A percentile compares a stretch with the other conserved stretches of the same genome.
These are phyloP conservation scores for Malus sieversii DNA, from an alignment of 306 rosid genomes.

Conservation along the genomic window DNA sequence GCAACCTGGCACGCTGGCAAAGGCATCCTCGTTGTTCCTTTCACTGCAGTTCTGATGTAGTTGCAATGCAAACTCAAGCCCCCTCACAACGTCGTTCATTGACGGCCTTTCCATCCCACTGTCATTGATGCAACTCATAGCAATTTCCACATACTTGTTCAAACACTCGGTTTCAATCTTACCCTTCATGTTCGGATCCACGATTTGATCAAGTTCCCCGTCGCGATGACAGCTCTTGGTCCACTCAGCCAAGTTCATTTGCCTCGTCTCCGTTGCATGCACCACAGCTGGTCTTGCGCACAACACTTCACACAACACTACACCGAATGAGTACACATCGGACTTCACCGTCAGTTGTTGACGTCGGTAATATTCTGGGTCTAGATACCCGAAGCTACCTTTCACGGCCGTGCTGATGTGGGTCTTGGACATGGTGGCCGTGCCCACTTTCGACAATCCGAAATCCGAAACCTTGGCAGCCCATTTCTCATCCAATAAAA, in stretches of 20 bases:
- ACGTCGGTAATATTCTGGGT: conserved; percentile 32
- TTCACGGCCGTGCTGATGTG: conserved; percentile 33
- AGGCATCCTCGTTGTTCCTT: neutral
- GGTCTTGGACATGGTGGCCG: neutral
- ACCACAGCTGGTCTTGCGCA: conserved; percentile 38
- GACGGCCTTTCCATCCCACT: conserved; percentile 16
- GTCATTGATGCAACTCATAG: conserved; percentile 5
- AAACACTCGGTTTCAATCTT: conserved; percentile 4
- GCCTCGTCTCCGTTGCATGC: neutral
- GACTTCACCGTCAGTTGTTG: conserved; percentile 29
- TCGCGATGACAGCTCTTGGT: conserved; percentile 7
- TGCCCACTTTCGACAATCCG: conserved; percentile 30
- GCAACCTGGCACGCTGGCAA: neutral
- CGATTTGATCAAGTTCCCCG: neutral
- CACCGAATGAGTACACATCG: conserved; percentile 42
- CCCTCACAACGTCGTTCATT: conserved; percentile 16
- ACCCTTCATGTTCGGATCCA: conserved; percentile 10
- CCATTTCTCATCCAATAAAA: conserved; percentile 24
- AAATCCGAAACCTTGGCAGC: conserved; percentile 44
- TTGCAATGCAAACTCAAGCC: conserved; percentile 18
- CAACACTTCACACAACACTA: conserved; percentile 27
- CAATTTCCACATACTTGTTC: conserved; percentile 4
- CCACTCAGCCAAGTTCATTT: conserved; percentile 34
- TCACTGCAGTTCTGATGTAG: neutral
- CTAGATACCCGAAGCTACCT: conserved; percentile 42